phyloP scores from a whole-genome alignment of 768 basidiomycete genomes.

The Tylopilus balloui region DNA sequence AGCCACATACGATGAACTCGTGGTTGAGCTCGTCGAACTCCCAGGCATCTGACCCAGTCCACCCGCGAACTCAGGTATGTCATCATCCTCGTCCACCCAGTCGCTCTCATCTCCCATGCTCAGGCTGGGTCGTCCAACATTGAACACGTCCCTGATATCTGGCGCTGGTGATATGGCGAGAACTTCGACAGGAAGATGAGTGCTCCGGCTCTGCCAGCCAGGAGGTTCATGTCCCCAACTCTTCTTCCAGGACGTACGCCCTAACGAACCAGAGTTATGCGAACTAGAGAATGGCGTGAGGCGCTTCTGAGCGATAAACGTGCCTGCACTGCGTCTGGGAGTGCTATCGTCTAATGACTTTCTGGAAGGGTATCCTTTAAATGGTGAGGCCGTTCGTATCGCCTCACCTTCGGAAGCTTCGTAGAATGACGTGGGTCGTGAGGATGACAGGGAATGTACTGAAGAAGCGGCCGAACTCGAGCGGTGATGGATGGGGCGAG shows the following conservation, averaged over 20 bases:
- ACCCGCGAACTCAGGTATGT: constrained; percentile 64
- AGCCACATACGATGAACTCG: constrained; percentile 22
- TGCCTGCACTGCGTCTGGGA: constrained; percentile 43
- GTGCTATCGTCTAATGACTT: constrained; percentile 45
- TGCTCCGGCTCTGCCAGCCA: constrained; percentile 67
- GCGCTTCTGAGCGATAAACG: constrained; percentile 81
- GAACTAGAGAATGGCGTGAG: constrained; percentile 68
- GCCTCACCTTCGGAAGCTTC: constrained; percentile 68
- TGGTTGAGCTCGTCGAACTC: constrained; percentile 24
- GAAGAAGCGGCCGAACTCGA: constrained; percentile 78
- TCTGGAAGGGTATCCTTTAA: constrained; percentile 45
- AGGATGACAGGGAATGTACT: constrained; percentile 68
- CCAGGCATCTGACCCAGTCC: constrained; percentile 62
- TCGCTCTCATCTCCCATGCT: constrained; percentile 74
- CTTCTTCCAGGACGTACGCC: constrained; percentile 83
- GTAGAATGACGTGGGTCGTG: constrained; percentile 73
- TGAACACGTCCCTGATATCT: constrained; percentile 74
- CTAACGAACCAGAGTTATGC: constrained; percentile 41
- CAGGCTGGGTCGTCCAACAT: constrained; percentile 51
- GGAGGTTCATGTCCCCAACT: constrained; percentile 85
- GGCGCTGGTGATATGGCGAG: constrained; percentile 57
- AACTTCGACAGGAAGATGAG: constrained; percentile 73
- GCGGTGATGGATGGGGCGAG: constrained; percentile 55
- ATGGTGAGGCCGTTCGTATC: constrained; percentile 61
- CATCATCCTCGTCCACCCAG: constrained; percentile 88